phyloP scores from a whole-genome alignment of 2,329 filamentous ascomycete species.

The Beauveria pseudobassiana region DNA sequence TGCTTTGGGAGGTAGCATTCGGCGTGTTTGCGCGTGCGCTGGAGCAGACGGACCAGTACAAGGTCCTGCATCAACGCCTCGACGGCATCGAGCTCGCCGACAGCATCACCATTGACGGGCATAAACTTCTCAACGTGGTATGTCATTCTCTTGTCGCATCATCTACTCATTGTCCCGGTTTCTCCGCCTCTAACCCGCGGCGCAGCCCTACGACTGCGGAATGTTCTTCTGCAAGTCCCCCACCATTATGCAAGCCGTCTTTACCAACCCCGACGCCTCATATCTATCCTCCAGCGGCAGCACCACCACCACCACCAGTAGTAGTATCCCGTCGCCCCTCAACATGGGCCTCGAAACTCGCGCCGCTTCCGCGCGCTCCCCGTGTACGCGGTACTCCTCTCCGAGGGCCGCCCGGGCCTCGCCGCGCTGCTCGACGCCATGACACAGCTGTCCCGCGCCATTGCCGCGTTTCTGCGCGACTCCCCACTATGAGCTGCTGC shows the following conservation, averaged over 20 bases:
- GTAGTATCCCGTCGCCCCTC: conserved; percentile 65
- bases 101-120: conserved; percentile 78
- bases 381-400: conserved; percentile 70
- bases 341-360: conserved; percentile 90
- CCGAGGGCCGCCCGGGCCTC: conserved; percentile 66
- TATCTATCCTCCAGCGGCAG: conserved; percentile 51
- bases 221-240: conserved; percentile 73
- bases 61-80: conserved; percentile 38
- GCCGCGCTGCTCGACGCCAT: conserved; percentile 63
- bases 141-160: conserved; percentile 22
- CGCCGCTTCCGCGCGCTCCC: conserved; percentile 86
- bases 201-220: conserved; percentile 78
- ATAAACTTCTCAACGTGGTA: conserved; percentile 88
- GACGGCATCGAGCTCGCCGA: conserved; percentile 74
- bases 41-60: conserved; percentile 48
- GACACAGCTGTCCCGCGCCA: conserved; percentile 58
- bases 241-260: conserved; percentile 52
- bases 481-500: conserved; percentile 61
- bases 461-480: conserved; percentile 56
- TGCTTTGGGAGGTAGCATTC: conserved; percentile 49
- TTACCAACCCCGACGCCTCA: conserved; percentile 77
- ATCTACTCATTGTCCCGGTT: background rate
- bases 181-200: background rate
- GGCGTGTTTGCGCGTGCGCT: conserved; percentile 72
- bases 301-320: conserved; percentile 25